These are phyloP conservation scores for Dalechampia spathulata DNA, from an alignment of 441 rosid genomes.

Conservation along the genomic window DNA sequence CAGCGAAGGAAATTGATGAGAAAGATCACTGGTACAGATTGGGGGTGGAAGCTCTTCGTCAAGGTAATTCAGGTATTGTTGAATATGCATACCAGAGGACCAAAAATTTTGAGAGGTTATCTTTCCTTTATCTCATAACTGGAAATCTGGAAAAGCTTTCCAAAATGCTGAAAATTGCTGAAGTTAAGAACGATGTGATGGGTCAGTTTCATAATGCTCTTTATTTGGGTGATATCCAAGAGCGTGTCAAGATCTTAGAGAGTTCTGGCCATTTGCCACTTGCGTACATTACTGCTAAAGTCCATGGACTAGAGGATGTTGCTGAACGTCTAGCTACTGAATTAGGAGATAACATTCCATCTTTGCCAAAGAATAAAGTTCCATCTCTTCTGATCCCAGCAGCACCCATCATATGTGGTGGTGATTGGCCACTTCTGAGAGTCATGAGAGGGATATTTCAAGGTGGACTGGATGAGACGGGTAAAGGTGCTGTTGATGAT, in stretches of 20 bases:
- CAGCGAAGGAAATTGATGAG: slow-evolving; percentile 89
- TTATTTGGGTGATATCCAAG: slow-evolving; percentile 73
- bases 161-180: slow-evolving; percentile 85
- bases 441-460: slow-evolving; percentile 81
- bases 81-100: slow-evolving; percentile 94
- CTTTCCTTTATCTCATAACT: slow-evolving; percentile 77
- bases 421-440: slow-evolving; percentile 90
- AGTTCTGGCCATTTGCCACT: slow-evolving; percentile 70
- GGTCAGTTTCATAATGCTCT: slow-evolving; percentile 89
- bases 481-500: slow-evolving; percentile 42
- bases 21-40: slow-evolving; percentile 86
- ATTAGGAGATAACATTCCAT: slow-evolving; percentile 58
- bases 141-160: slow-evolving; percentile 75
- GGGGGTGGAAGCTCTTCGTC: slow-evolving; percentile 97
- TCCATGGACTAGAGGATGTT: slow-evolving; percentile 56
- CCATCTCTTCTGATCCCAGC: slow-evolving; percentile 73
- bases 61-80: slow-evolving; percentile 80
- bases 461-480: slow-evolving; percentile 59
- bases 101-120: slow-evolving; percentile 82
- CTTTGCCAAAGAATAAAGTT: slow-evolving; percentile 54
- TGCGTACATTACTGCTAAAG: slow-evolving; percentile 64
- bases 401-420: slow-evolving; percentile 54
- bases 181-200: slow-evolving; percentile 85
- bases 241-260: slow-evolving; percentile 76
- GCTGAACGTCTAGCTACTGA: slow-evolving; percentile 59